phyloP scores from a whole-genome alignment of 331 rosid genomes.

The Malus hybrid region DNA sequence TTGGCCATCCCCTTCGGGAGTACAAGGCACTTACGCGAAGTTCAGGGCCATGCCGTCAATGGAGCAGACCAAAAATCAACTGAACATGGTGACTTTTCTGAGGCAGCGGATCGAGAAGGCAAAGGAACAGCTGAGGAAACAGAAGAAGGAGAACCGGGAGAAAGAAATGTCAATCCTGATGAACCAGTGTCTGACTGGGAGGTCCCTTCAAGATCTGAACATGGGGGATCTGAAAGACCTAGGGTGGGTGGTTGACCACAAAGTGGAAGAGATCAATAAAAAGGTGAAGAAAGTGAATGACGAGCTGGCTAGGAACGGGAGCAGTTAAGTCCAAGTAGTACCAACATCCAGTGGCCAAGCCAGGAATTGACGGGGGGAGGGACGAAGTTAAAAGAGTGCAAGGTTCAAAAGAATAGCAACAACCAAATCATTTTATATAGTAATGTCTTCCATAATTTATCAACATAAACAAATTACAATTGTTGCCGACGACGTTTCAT shows the following conservation, averaged over 20 bases:
- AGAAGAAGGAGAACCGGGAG: conserved; percentile 23
- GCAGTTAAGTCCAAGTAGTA: too few relatives aligned
- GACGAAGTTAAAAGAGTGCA: too few relatives aligned
- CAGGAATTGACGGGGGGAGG: too few relatives aligned
- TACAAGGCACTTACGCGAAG: conserved; percentile 9
- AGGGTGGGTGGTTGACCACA: conserved; percentile 13
- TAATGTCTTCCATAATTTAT: too few relatives aligned
- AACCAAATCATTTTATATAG: too few relatives aligned
- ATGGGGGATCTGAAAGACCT: conserved; percentile 26
- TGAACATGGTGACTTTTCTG: conserved; percentile 41
- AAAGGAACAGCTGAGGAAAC: conserved; percentile 29
- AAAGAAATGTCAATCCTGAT: conserved; percentile 26
- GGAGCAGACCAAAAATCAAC: conserved; percentile 38
- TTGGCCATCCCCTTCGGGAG: conserved; percentile 28
- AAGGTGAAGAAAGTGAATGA: too few relatives aligned
- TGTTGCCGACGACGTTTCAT: too few relatives aligned
- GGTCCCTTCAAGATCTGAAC: background rate
- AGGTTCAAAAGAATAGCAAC: too few relatives aligned
- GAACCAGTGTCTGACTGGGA: conserved; percentile 15
- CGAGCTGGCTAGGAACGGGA: too few relatives aligned
- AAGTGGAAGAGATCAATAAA: too few relatives aligned
- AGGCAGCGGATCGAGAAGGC: conserved; percentile 41
- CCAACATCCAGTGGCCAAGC: too few relatives aligned
- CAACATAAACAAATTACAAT: too few relatives aligned
- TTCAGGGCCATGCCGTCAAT: conserved; percentile 20